Evolutionary conservation across 176 grass and related monocot species (phyloP), one percentile per base, ranked within the genome.

Genomic region (Avena insularis): DNA sequence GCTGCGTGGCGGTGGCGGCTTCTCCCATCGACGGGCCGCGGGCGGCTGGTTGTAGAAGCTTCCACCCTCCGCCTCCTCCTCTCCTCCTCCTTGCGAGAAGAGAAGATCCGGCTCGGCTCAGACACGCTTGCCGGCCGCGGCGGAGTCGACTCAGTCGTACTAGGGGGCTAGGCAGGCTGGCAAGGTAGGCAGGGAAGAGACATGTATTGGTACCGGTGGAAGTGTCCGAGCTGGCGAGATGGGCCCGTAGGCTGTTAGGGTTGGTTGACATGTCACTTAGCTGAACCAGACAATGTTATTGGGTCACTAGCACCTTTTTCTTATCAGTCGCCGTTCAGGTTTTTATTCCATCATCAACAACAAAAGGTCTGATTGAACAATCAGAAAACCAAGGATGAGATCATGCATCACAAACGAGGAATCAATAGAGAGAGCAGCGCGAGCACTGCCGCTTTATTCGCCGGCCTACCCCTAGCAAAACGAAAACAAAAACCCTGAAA

Each of bases 21-120:
- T 35, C 86, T 10, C 7, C 75, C 87, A 94, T 92, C 49, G 60
- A 66, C 71, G 46, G 46, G 19, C 53, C 70, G 73, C 71, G 46
- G 46, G 27, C 53, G 78, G 73, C 15, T 4, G 51, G 60, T 31
- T 77, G 9, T 17, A 33, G 60, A 82, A 82, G 60, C 40, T 45
- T 49, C 36, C 46, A 3, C 79, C 43, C 48, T 54, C 80, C 23
- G 20, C 47, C 40, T 43, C 40, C 40, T 43, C 40, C 40, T 43
- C 81, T 45, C 63, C 9, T 51, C 75, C 50, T 77, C 51, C 49
- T 77, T 35, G 27, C 50, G 74, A 77, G 74, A 55, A 77, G 79
- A 25, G 75, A 85, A 53, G 83, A 62, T 49, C 27, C 43, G 29
- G 36, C 2, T 45, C 33, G 20, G 58, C 38, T 27, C 57, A 8